Evolutionary conservation across 805 yeast species (phyloP).

Genomic region (Candida coquimbonensis): DNA sequence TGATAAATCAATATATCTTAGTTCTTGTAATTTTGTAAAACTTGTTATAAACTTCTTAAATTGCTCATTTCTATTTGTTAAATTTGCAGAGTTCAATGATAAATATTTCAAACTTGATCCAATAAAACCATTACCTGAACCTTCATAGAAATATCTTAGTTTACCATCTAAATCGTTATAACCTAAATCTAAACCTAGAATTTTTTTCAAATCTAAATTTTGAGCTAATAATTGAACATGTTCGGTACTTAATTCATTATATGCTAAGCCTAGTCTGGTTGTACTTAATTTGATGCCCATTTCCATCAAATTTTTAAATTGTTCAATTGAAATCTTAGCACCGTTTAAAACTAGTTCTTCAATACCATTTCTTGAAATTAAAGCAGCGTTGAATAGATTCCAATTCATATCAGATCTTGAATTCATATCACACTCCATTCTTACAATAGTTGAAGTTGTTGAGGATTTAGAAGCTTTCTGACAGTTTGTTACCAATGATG

Average conservation of each 20-base stretch:
- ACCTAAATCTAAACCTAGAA: conserved; percentile 75
- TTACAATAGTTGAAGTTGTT: conserved; percentile 20
- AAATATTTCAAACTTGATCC: conserved; percentile 34
- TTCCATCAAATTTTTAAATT: conserved; percentile 53
- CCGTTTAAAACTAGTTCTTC: conserved; percentile 81
- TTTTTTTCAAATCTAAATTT: conserved; percentile 43
- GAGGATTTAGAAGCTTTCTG: conserved; percentile 33
- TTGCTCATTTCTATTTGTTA: conserved; percentile 30
- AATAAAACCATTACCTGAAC: conserved; percentile 19
- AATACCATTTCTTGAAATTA: conserved; percentile 68
- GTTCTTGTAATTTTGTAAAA: conserved; percentile 45
- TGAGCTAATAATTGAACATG: conserved; percentile 54
- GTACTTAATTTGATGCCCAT: conserved; percentile 56
- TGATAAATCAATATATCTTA: conserved; percentile 72
- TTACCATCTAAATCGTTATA: conserved; percentile 58
- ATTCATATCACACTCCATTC: conserved; percentile 32
- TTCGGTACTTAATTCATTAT: conserved; percentile 52
- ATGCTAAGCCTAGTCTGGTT: conserved; percentile 69
- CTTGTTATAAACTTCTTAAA: conserved; percentile 35
- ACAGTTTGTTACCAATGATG: conserved; percentile 29
- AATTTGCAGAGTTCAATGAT: conserved; percentile 62
- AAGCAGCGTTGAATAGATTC: conserved; percentile 69
- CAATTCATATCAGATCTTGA: conserved; percentile 74
- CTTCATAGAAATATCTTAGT: conserved; percentile 22
- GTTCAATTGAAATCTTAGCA: conserved; percentile 53